phyloP scores from a whole-genome alignment of 768 basidiomycete genomes.

The Naganishia friedmannii region DNA sequence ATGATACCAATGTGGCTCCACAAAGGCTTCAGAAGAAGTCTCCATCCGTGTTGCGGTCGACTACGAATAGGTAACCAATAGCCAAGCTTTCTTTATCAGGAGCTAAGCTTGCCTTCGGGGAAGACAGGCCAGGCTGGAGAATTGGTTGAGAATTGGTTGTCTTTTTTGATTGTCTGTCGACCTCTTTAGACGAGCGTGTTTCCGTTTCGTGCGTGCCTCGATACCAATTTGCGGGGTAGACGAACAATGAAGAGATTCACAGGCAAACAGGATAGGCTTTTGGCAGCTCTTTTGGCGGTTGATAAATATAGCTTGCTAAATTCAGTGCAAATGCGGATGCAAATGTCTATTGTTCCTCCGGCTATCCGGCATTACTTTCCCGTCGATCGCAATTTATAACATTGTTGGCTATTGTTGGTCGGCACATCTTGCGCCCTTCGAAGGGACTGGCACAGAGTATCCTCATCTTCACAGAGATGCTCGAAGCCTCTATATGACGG shows the following conservation, averaged over 20 bases:
- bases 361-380: background rate
- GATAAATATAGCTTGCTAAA: too few relatives aligned
- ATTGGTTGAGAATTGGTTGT: background rate
- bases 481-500: too few relatives aligned
- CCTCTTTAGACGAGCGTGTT: background rate
- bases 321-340: too few relatives aligned
- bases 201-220: background rate
- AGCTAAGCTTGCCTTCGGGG: conserved; percentile 3
- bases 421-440: too few relatives aligned
- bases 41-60: background rate
- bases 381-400: background rate
- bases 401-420: too few relatives aligned
- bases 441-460: too few relatives aligned
- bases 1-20: background rate
- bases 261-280: background rate
- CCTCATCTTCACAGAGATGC: too few relatives aligned
- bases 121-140: background rate
- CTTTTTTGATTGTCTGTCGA: background rate
- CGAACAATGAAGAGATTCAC: background rate
- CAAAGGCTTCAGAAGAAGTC: background rate
- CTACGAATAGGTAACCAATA: background rate
- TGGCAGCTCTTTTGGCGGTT: too few relatives aligned
- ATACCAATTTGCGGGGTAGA: background rate
- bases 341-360: conserved; percentile 9
- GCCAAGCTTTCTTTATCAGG: background rate